Conservation (phyloP, 192 early-diverging fungal species). For the Coemansia sp. region DNA sequence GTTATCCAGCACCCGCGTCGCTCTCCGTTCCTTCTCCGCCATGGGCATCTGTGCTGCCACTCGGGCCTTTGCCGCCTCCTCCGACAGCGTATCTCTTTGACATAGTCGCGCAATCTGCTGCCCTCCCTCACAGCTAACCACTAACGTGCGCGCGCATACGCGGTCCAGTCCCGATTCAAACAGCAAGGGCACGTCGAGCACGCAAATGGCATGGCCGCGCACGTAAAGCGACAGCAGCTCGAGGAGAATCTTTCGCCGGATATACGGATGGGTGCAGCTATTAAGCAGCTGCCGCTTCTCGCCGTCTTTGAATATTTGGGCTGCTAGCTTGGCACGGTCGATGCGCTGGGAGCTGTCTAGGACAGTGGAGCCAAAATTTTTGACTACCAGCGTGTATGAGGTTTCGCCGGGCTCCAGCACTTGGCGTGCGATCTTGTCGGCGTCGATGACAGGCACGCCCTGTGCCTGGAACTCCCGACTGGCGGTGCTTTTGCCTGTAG, state of each 20-base stretch:
- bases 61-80: constrained; percentile 60
- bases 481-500: constrained; percentile 87
- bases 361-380: constrained; percentile 70
- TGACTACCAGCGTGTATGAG: constrained; percentile 67
- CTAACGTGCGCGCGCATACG: constrained; percentile 66
- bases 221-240: constrained; percentile 66
- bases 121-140: constrained; percentile 69
- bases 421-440: constrained; percentile 83
- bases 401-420: constrained; percentile 74
- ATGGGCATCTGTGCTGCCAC: constrained; percentile 83
- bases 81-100: constrained; percentile 59
- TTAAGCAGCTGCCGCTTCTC: constrained; percentile 72
- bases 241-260: constrained; percentile 77
- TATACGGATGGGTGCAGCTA: constrained; percentile 79
- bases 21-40: constrained; percentile 68
- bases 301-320: constrained; percentile 73
- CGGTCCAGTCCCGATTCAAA: constrained; percentile 77
- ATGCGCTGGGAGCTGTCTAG: constrained; percentile 56
- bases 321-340: constrained; percentile 73
- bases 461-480: constrained; percentile 56
- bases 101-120: constrained; percentile 74
- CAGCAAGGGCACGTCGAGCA: constrained; percentile 92
- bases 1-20: constrained; percentile 85
- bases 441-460: constrained; percentile 80
- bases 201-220: constrained; percentile 60